phyloP scores from a whole-genome alignment of 768 basidiomycete species.

The Podaxis sp. region DNA sequence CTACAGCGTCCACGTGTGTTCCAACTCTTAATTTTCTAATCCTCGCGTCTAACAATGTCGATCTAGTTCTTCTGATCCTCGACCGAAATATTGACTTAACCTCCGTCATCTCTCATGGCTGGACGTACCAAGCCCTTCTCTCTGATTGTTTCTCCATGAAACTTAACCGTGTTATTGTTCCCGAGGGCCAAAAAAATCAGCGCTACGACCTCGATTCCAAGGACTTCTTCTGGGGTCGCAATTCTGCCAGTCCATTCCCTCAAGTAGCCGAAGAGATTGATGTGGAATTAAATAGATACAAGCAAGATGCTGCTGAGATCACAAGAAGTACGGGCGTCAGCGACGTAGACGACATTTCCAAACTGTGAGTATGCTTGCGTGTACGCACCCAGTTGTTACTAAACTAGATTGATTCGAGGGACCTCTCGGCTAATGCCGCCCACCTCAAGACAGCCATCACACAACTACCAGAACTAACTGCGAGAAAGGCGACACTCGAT shows the following conservation, averaged over 20 bases:
- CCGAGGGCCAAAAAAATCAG: slow-evolving; percentile 61
- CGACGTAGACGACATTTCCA: slow-evolving; percentile 91
- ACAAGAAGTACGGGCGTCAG: slow-evolving; percentile 95
- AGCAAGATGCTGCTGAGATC: slow-evolving; percentile 95
- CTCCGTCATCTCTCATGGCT: slow-evolving; percentile 91
- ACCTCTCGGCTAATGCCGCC: slow-evolving; percentile 88
- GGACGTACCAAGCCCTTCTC: slow-evolving; percentile 98
- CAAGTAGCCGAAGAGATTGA: slow-evolving; percentile 99
- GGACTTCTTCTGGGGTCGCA: slow-evolving; percentile 99
- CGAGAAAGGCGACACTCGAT: slow-evolving; percentile 93
- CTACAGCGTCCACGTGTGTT: slow-evolving; percentile 81
- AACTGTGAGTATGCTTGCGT: slow-evolving; percentile 57
- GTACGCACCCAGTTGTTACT: background rate
- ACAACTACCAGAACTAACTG: slow-evolving; percentile 92
- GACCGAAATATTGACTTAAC: slow-evolving; percentile 95
- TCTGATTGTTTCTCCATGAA: slow-evolving; percentile 98
- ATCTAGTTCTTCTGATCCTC: slow-evolving; percentile 81
- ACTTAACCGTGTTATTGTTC: slow-evolving; percentile 88
- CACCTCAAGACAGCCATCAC: slow-evolving; percentile 97
- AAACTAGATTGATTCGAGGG: slow-evolving; percentile 36
- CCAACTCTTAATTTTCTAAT: background rate
- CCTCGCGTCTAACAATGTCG: slow-evolving; percentile 7
- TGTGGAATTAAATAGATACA: slow-evolving; percentile 83
- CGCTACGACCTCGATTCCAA: slow-evolving; percentile 97
- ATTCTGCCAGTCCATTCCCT: slow-evolving; percentile 94